Evolutionary conservation across 2,329 filamentous ascomycete species (phyloP), one percentile per base, ranked within the genome.

Genomic region (Nigrospora sphaerica): DNA sequence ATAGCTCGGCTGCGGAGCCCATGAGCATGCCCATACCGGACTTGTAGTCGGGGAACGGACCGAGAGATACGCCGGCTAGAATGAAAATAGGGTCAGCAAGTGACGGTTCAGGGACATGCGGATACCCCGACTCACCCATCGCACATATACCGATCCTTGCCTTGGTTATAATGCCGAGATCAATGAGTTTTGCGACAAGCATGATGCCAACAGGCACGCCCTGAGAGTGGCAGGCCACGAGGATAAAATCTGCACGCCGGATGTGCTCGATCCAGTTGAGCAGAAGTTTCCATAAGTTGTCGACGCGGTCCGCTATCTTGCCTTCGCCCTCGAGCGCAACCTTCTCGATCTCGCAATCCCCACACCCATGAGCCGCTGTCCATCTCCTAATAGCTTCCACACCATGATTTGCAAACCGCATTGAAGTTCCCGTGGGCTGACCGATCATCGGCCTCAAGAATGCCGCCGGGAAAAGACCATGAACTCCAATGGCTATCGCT

Each of bases 261-360:
- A 98, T 86, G 52, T 92, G 85, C 34, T 95, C 89, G 53, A 96
- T 88, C 88, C 90, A 95, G 63, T 96, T 96, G 28, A 96, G 74
- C 46, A 98, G 74, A 11, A 97, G 74, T 65, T 92, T 95, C 93
- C 93, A 98, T 7, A 98, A 70, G 35, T 95, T 87, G 50, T 95
- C 87, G 1, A 97, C 89, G 7, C 93, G 80, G 52, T 97, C 91
- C 3, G 79, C 79, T 40, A 98, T 93, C 62, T 88, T 89, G 19
- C 93, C 93, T 66, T 98, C 93, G 18, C 92, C 92, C 67, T 98
- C 93, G 1, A 98, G 75, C 1, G 92, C 89, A 13, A 97, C 87
- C 62, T 95, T 96, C 60, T 96, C 90, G 46, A 98, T 88, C 55
- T 95, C 86, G 50, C 79, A 83, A 51, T 90, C 86, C 2, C 75